These are phyloP conservation scores for Phaeotremella skinneri DNA, from an alignment of 768 basidiomycete genomes.

Conservation along the genomic window DNA sequence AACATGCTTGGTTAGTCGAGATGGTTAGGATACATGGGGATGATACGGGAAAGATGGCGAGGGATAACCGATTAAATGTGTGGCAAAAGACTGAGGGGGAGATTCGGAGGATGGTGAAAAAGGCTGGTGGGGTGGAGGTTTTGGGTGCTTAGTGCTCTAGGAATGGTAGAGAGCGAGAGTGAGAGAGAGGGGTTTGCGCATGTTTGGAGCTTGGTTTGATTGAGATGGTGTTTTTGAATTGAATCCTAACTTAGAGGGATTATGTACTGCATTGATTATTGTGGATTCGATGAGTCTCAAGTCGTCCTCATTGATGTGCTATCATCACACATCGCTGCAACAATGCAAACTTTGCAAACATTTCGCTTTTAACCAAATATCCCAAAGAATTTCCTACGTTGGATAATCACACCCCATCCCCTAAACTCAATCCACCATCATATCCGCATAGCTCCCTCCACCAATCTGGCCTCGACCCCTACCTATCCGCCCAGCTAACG, in stretches of 20 bases:
- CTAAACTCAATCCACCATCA: slow-evolving; percentile 19
- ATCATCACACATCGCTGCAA: not conserved
- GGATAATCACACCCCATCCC: too few species aligned
- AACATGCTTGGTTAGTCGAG: slow-evolving; percentile 64
- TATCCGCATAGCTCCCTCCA: slow-evolving; percentile 19
- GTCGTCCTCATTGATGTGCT: too few species aligned
- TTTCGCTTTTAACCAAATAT: too few species aligned
- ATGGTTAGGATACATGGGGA: slow-evolving; percentile 69
- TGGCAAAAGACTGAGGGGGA: slow-evolving; percentile 83
- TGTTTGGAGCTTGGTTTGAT: not conserved
- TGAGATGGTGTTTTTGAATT: too few species aligned
- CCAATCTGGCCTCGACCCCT: slow-evolving; percentile 22
- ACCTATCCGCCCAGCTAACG: not conserved
- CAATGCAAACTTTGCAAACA: too few species aligned
- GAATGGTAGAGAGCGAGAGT: too few species aligned
- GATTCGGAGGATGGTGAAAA: slow-evolving; percentile 54
- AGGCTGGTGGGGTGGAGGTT: slow-evolving; percentile 47
- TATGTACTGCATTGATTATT: too few species aligned
- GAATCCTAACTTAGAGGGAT: too few species aligned
- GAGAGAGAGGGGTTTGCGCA: too few species aligned
- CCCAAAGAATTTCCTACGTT: too few species aligned
- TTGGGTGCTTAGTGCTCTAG: slow-evolving; percentile 12
- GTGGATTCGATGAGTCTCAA: too few species aligned
- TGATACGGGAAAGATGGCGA: slow-evolving; percentile 72
- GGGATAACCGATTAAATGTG: slow-evolving; percentile 73